A percentile compares a stretch with the other conserved stretches of the same genome.
phyloP scores from a whole-genome alignment of 768 basidiomycete species.

The Termitomyces sp. region DNA sequence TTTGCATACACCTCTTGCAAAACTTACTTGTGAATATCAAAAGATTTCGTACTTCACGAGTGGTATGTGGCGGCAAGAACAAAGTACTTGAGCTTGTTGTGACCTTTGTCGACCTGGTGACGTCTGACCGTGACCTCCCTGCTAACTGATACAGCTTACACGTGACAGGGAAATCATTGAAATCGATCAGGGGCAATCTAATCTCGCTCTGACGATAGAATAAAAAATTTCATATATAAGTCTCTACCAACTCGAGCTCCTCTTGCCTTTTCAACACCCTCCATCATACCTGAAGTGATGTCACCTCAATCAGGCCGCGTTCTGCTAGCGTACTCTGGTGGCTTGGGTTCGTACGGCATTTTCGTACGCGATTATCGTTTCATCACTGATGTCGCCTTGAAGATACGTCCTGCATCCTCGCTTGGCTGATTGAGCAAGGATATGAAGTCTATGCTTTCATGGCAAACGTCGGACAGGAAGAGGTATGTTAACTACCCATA shows the following conservation, averaged over 20 bases:
- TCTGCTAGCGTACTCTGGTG: constrained; percentile 96
- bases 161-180: constrained; percentile 6
- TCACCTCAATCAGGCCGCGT: constrained; percentile 70
- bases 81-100: background rate
- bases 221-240: constrained; percentile 6
- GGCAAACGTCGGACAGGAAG: constrained; percentile 92
- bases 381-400: constrained; percentile 9
- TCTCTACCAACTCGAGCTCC: background rate
- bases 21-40: background rate
- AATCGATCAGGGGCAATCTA: constrained; percentile 6
- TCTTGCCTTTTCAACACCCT: background rate
- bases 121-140: background rate
- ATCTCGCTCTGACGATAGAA: background rate
- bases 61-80: background rate
- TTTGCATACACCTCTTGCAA: too few species aligned
- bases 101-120: background rate
- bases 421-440: constrained; percentile 97
- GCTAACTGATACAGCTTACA: background rate
- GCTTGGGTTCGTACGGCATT: constrained; percentile 71
- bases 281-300: constrained; percentile 26
- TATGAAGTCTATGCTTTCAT: constrained; percentile 98
- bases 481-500: constrained; percentile 36
- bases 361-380: constrained; percentile 7
- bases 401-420: constrained; percentile 99
- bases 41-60: background rate